Evolutionary conservation across 1,139 yeast genomes (phyloP), one percentile per base, ranked within the genome.

Genomic region (Suhomyces choctaworum): DNA sequence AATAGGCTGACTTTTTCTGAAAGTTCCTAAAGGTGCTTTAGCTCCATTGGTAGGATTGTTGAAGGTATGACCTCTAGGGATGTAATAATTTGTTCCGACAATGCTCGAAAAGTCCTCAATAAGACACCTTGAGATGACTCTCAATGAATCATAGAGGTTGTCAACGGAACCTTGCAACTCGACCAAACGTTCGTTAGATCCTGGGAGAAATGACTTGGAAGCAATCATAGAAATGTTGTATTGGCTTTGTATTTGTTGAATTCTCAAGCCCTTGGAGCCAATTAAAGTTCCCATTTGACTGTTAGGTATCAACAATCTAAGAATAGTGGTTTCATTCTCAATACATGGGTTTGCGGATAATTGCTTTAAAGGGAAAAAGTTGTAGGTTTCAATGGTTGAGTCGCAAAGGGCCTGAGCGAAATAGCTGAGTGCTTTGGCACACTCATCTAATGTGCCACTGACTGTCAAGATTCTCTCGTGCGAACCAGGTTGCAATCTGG

Each of bases 221-320:
- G 95, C 96, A 40, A 86, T 89, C 80, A 89, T 84, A 52, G 87
- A 82, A 34, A 88, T 87, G 41, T 76, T 70, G 56, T 70, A 82
- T 29, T 65, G 66, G 40, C 80, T 82, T 63, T 88, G 96, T 45
- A 89, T 78, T 38, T 81, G 75, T 64, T 87, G 90, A 56, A 89
- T 89, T 58, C 92, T 76, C 22, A 73, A 68, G 33, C 97, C 97
- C 48, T 78, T 86, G 40, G 86, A 79, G 32, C 97, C 97, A 58
- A 89, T 89, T 37, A 89, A 76, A 8, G 95, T 82, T 28, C 97
- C 96, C 80, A 89, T 82, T 61, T 88, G 96, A 42, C 82, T 74
- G 62, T 89, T 89, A 31, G 96, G 90, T 42, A 89, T 73, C 44
- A 90, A 68, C 35, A 89, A 66, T 52, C 96, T 74, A 50, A 88